Evolutionary conservation across 2,329 filamentous ascomycete species (phyloP).

Genomic region (Dothideomycetes sp.): DNA sequence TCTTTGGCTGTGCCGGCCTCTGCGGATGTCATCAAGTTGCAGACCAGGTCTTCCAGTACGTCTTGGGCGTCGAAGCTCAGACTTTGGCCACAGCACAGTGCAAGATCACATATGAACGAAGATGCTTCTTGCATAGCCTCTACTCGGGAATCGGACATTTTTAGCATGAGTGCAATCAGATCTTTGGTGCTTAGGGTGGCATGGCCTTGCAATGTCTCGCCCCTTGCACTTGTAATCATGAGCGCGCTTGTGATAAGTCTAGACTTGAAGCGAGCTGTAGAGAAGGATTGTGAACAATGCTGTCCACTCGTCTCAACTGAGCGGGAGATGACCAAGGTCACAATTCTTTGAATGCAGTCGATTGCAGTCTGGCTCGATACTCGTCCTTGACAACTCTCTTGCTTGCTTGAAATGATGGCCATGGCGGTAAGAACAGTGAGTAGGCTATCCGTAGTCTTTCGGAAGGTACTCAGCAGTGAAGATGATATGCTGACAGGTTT

Average conservation of each 20-base stretch:
- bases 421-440: slow-evolving; percentile 9
- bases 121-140: slow-evolving; percentile 7
- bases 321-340: not conserved
- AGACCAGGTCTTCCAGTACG: slow-evolving; percentile 20
- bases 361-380: no score
- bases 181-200: not conserved
- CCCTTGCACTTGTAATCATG: not conserved
- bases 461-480: not conserved
- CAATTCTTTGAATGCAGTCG: not conserved
- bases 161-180: not conserved
- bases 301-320: no score
- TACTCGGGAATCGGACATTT: not conserved
- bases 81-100: slow-evolving; percentile 24
- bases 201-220: no score
- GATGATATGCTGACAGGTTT: not conserved
- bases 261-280: not conserved
- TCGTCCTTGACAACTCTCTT: not conserved
- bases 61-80: slow-evolving; percentile 19
- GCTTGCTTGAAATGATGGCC: not conserved
- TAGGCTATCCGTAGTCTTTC: slow-evolving; percentile 9
- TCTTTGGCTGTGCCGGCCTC: slow-evolving; percentile 16
- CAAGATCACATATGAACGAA: slow-evolving; percentile 22
- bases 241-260: slow-evolving; percentile 4
- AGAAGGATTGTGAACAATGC: no score
- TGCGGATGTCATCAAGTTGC: slow-evolving; percentile 17